A percentile compares a stretch with the other conserved stretches of the same genome.
These are phyloP conservation scores for Fusarium solani-melongenae DNA, from an alignment of 2,329 filamentous ascomycete species.

Conservation along the genomic window DNA sequence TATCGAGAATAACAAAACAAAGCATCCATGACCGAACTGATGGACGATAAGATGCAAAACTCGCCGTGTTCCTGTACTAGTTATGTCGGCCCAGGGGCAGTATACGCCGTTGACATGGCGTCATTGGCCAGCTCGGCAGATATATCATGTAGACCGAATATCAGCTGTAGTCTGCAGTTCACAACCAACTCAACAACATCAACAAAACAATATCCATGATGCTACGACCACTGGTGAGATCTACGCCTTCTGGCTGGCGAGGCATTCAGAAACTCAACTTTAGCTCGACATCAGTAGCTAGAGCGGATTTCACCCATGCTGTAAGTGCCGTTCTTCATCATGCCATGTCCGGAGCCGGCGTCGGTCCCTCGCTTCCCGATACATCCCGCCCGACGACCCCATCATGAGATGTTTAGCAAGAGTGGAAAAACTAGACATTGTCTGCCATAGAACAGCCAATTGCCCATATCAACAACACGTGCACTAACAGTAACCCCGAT, in stretches of 20 bases:
- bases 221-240: constrained; percentile 17
- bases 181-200: constrained; percentile 1
- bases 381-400: not conserved
- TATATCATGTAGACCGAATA: constrained; percentile 9
- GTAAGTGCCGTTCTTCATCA: constrained; percentile 44
- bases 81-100: not conserved
- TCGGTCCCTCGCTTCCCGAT: constrained; percentile 13
- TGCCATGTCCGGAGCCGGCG: constrained; percentile 19
- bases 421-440: not conserved
- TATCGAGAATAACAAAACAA: not conserved
- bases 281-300: constrained; percentile 47
- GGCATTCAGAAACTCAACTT: constrained; percentile 44
- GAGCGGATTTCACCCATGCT: constrained; percentile 59
- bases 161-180: not conserved
- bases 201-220: constrained; percentile 18
- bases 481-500: constrained; percentile 1
- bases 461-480: not conserved
- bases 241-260: not conserved
- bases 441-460: not conserved
- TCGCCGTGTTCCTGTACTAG: not conserved
- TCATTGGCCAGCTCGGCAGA: constrained; percentile 13
- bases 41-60: not conserved
- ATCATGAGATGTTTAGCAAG: constrained; percentile 4
- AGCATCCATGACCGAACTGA: not conserved
- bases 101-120: not conserved